Percentiles rank a stretch among this genome's conserved stretches.
Conservation (phyloP, 345 rosid species). For the Nephelium lappaceum region DNA sequence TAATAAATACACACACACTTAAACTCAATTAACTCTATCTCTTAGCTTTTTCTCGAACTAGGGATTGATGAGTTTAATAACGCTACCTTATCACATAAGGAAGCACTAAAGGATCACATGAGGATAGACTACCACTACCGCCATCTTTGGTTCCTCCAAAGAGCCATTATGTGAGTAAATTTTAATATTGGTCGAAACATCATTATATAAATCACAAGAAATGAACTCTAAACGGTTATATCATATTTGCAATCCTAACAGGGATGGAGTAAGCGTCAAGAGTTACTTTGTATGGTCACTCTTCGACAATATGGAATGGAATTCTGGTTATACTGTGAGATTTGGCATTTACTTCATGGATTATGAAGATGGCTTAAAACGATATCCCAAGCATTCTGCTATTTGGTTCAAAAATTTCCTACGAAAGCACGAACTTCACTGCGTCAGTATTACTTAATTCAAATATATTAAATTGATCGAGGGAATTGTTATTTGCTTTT, state of each 20-base stretch:
- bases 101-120: slow-evolving; percentile 13
- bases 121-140: slow-evolving; percentile 14
- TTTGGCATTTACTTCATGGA: slow-evolving; percentile 46
- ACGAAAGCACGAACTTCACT: neutral
- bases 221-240: neutral
- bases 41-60: neutral
- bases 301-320: slow-evolving; percentile 40
- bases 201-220: neutral
- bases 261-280: slow-evolving; percentile 37
- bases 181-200: neutral
- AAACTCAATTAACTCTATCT: no score
- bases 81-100: slow-evolving; percentile 16
- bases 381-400: slow-evolving; percentile 41
- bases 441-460: neutral
- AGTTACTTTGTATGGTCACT: slow-evolving; percentile 29
- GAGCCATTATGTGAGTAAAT: slow-evolving; percentile 22
- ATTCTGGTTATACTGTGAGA: slow-evolving; percentile 32
- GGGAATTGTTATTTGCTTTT: neutral
- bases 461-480: neutral
- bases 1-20: no score
- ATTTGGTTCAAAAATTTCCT: slow-evolving; percentile 32
- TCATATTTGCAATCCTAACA: neutral
- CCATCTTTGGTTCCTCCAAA: slow-evolving; percentile 20
- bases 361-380: slow-evolving; percentile 37
- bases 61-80: slow-evolving; percentile 13